Evolutionary conservation across 805 yeast genomes (phyloP).

Genomic region (Candida xiaguanensis): DNA sequence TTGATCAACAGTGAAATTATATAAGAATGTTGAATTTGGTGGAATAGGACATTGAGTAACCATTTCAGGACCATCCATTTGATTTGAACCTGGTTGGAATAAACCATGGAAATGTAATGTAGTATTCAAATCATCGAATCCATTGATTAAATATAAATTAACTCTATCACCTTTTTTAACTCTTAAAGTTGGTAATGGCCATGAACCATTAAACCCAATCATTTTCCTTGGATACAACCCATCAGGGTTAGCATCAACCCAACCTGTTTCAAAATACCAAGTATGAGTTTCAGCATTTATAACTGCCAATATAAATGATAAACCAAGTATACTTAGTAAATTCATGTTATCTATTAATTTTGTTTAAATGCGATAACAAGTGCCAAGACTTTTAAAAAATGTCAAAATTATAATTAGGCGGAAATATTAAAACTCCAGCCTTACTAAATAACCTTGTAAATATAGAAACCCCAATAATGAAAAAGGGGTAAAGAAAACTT

Average conservation of each 20-base stretch:
- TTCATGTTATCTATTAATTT: constrained; percentile 10
- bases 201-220: constrained; percentile 63
- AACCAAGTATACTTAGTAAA: constrained; percentile 10
- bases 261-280: constrained; percentile 61
- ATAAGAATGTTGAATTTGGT: constrained; percentile 65
- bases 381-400: neutral
- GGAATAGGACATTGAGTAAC: constrained; percentile 88
- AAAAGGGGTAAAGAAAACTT: neutral
- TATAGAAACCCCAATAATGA: neutral
- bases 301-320: constrained; percentile 9
- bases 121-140: constrained; percentile 63
- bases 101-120: constrained; percentile 92
- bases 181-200: constrained; percentile 85
- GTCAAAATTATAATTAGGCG: neutral
- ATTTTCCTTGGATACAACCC: constrained; percentile 52
- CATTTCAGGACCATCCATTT: constrained; percentile 90
- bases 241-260: constrained; percentile 69
- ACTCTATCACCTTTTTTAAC: constrained; percentile 82
- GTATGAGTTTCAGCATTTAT: constrained; percentile 48
- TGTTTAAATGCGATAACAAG: neutral
- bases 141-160: constrained; percentile 68
- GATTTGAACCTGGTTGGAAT: constrained; percentile 69
- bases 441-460: neutral
- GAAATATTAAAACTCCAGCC: too few species aligned
- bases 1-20: constrained; percentile 76